Base-by-base conservation (phyloP, 768 basidiomycete genomes). In the Phylloporus sp. region DNA sequence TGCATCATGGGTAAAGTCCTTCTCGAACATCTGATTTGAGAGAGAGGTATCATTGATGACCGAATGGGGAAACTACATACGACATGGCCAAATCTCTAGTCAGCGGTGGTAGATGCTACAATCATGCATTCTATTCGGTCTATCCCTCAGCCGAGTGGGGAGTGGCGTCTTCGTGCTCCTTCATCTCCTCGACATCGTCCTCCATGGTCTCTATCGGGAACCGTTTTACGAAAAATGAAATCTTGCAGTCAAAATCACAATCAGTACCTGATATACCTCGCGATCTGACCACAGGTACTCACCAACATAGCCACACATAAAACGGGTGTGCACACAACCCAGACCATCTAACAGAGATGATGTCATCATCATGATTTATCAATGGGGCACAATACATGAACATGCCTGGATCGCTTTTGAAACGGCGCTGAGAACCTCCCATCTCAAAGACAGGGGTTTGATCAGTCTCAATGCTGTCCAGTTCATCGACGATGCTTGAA, bases 301-400 rank as follows among this genome's bases (percentile, higher is more conserved):
- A 87, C 84, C 67, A 88, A 59, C 60, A 81, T 76, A 32, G 87
- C 84, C 48, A 82, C 60, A 27, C 81, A 84, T 45, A 91, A 66
- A 62, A 82, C 80, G 20, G 88, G 87, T 35, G 80, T 72, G 66
- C 86, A 90, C 29, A 85, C 77, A 15, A 79, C 78, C 88, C 88
- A 91, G 52, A 91, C 77, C 49, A 76, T 78, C 87, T 88, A 48
- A 59, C 36, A 38, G 58, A 53, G 47, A 52, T 58, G 49, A 54
- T 52, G 51, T 50, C 45, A 58, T 45, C 6, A 6, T 23, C 26
- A 42, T 50, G 35, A 54, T 38, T 35, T 24, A 16, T 47, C 6
- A n/a, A 32, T 18, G 28, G 50, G 38, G 23, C 27, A 39, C 38
- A 49, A 22, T 49, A 45, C 73, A 50, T 64, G 85, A 48, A 45